phyloP scores from a whole-genome alignment of 441 rosid species.

The Erodium trifolium region DNA sequence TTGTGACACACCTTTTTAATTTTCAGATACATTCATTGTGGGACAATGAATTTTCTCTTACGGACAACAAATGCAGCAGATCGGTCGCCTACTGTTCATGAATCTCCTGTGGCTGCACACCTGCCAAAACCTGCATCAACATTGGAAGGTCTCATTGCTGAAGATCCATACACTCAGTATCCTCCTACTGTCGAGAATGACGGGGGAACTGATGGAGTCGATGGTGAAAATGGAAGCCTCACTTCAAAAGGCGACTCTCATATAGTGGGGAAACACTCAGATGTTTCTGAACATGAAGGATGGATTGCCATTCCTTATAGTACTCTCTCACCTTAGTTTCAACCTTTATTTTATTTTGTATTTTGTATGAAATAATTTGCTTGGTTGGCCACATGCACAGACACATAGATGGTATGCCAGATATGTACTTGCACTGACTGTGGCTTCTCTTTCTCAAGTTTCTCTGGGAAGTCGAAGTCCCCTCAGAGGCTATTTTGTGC shows the following conservation, averaged over 20 bases:
- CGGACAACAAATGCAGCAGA: constrained; percentile 48
- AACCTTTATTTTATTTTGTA: background rate
- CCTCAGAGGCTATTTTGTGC: no score
- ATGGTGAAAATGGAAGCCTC: constrained; percentile 31
- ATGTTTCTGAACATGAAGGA: constrained; percentile 87
- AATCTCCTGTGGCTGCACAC: constrained; percentile 32
- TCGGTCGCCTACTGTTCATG: constrained; percentile 36
- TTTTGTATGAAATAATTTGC: no score
- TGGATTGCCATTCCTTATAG: constrained; percentile 82
- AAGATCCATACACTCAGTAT: constrained; percentile 48
- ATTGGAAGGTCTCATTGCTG: constrained; percentile 59
- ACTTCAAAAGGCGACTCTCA: constrained; percentile 10
- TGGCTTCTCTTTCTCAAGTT: no score
- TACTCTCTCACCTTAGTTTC: constrained; percentile 23
- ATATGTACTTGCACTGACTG: no score
- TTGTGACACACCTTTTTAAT: background rate
- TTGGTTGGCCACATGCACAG: no score
- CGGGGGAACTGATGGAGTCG: constrained; percentile 28
- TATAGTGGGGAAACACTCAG: constrained; percentile 30
- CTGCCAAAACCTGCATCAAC: constrained; percentile 34
- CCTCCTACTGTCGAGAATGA: constrained; percentile 26
- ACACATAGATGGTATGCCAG: no score
- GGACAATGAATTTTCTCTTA: constrained; percentile 74
- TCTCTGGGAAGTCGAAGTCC: no score
- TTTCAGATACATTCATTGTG: constrained; percentile 23